phyloP scores from a whole-genome alignment of 2,329 filamentous ascomycete species.

The Aspergillus caelatus region DNA sequence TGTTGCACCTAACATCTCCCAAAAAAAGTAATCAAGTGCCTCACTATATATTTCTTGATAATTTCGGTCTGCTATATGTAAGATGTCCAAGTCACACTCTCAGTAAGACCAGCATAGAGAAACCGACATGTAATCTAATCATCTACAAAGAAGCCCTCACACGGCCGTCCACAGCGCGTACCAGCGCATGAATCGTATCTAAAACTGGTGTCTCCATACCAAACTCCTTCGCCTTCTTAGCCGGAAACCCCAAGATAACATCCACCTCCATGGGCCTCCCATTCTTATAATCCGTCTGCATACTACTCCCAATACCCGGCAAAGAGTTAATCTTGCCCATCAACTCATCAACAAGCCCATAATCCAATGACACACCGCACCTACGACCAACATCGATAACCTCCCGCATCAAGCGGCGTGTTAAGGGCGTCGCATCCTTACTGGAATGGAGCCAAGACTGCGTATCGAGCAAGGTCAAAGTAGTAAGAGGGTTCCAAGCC shows the following conservation, averaged over 20 bases:
- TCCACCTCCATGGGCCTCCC: conserved; percentile 51
- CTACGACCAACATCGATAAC: conserved; percentile 44
- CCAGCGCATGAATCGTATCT: conserved; percentile 42
- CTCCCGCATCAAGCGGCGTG: conserved; percentile 46
- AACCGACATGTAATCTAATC: not conserved
- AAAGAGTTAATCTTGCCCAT: conserved; percentile 44
- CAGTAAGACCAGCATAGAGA: not conserved
- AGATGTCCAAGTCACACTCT: no score
- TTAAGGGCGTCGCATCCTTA: conserved; percentile 41
- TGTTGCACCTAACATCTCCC: no score
- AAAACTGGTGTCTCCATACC: conserved; percentile 44
- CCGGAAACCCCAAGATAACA: conserved; percentile 49
- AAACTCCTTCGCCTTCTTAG: conserved; percentile 43
- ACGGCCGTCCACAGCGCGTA: conserved; percentile 31
- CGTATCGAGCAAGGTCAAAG: conserved; percentile 47
- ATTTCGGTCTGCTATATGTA: not conserved
- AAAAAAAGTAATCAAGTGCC: not conserved
- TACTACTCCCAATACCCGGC: conserved; percentile 47
- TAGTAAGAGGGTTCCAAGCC: conserved; percentile 47
- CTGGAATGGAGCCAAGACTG: conserved; percentile 47
- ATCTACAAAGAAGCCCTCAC: conserved; percentile 5
- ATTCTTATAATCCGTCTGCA: conserved; percentile 48
- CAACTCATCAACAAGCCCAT: conserved; percentile 42
- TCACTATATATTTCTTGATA: not conserved
- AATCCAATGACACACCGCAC: conserved; percentile 42